Base-by-base conservation (phyloP, 1,139 yeast species). In the Hemisphaericaspora lyxosophila region DNA sequence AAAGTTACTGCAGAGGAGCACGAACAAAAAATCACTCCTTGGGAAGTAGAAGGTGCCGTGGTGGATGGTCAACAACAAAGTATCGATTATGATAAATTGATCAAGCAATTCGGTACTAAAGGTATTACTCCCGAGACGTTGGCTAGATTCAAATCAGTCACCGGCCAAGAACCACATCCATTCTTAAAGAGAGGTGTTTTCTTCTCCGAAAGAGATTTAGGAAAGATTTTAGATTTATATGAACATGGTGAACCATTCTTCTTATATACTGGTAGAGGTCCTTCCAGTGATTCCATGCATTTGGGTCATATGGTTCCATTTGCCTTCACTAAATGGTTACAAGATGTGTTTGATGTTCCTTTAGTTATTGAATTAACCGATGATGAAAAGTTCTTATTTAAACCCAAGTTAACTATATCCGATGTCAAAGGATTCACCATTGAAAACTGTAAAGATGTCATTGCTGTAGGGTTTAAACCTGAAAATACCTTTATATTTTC, bases 11-110 rank as follows among this genome's bases (percentile, higher is more conserved):
- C 50, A 5, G 46, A 44, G 15, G 48, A 49, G 15, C 74, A 74
- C 33, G 90, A 80, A 40, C 95, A 86, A 60, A 73, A 72, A 36
- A 78, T 94, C 49, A 94, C 98, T 0, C 98, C 98, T 33, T 92
- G 98, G 97, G 97, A 92, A 59, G 99, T 94, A 19, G 96, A 87
- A 64, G 99, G 98, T 44, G 98, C 97, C 4, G 95, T 90, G 33
- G 96, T 87, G 36, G 95, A 89, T 54, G 99, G 99, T 34, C 72
- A 84, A 55, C 78, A 85, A 15, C 89, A 85, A 59, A 90, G 82
- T 24, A 90, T 92, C 49, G 97, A 92, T 65, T 92, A 92, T 62
- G 92, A 85, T 45, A 87, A 87, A 64, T 74, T 92, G 51, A 85
- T 88, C 51, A 70, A 73, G 47, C 88, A 86, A 59, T 92, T 92